Conservation (phyloP, 768 basidiomycete genomes). For the Fomitopsis serialis region DNA sequence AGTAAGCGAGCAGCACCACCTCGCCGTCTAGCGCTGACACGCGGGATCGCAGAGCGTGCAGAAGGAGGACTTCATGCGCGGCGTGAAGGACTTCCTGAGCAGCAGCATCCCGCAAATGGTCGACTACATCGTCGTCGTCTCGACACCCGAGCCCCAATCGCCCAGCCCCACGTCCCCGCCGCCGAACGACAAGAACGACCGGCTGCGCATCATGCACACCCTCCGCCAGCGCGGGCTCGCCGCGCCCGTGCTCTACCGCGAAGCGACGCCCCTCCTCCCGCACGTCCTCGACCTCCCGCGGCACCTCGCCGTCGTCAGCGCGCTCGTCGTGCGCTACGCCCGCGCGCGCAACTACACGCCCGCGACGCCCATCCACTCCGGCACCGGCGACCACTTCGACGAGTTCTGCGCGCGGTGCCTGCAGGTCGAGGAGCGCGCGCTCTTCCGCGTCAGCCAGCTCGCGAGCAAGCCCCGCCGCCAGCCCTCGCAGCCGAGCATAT, state of each 20-base stretch:
- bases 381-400: constrained; percentile 36
- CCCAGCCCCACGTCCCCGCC: constrained; percentile 3
- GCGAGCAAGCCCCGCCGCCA: constrained; percentile 24
- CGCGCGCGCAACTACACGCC: constrained; percentile 32
- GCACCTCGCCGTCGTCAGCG: constrained; percentile 71
- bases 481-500: constrained; percentile 8
- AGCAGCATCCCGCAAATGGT: constrained; percentile 65
- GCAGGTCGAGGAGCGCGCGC: constrained; percentile 65
- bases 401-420: constrained; percentile 59
- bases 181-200: constrained; percentile 36
- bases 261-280: constrained; percentile 69
- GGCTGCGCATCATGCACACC: constrained; percentile 40
- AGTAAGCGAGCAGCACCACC: constrained; percentile 34
- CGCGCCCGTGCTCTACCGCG: constrained; percentile 56
- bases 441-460: constrained; percentile 60
- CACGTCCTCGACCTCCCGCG: constrained; percentile 74
- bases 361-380: background rate
- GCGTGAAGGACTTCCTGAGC: constrained; percentile 67
- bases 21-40: background rate
- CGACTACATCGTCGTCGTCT: constrained; percentile 73
- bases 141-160: constrained; percentile 37
- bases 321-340: constrained; percentile 63
- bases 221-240: constrained; percentile 51
- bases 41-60: constrained; percentile 37
- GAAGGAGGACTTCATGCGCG: constrained; percentile 80